Evolutionary conservation across 1,284 basidiomycete genomes (phyloP).

Genomic region (Ceraceosorus guamensis): DNA sequence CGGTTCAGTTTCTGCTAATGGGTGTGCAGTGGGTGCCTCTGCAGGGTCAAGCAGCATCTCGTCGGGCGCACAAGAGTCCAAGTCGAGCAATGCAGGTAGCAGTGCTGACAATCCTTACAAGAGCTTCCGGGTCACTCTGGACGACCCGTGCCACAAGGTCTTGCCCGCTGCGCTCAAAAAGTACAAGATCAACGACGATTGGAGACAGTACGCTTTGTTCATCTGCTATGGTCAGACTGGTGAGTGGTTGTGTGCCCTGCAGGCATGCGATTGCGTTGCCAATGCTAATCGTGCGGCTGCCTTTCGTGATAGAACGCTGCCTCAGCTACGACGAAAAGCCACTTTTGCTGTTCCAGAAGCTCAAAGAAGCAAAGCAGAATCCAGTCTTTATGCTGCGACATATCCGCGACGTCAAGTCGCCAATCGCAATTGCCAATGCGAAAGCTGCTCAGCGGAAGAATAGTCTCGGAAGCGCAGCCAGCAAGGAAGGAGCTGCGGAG

Average conservation of each 20-base stretch:
- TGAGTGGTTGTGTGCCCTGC: background rate
- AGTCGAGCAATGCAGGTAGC: background rate
- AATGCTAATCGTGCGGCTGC: slow-evolving; percentile 40
- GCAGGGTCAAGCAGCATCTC: too few species aligned
- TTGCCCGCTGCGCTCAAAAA: slow-evolving; percentile 95
- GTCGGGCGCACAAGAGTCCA: too few species aligned
- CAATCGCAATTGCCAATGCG: slow-evolving; percentile 53
- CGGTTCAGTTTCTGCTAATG: too few species aligned
- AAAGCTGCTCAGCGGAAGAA: slow-evolving; percentile 30
- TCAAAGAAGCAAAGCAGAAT: slow-evolving; percentile 94
- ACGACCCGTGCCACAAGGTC: slow-evolving; percentile 97
- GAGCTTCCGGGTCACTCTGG: slow-evolving; percentile 58
- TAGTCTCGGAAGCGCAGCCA: too few species aligned
- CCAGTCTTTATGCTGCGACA: slow-evolving; percentile 98
- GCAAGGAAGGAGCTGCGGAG: slow-evolving; percentile 12
- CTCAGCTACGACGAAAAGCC: slow-evolving; percentile 97
- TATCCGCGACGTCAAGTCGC: slow-evolving; percentile 90
- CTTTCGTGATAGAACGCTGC: slow-evolving; percentile 66
- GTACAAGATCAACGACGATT: slow-evolving; percentile 97
- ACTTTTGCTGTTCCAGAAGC: slow-evolving; percentile 85
- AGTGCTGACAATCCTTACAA: slow-evolving; percentile 49
- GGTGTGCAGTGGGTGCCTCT: too few species aligned
- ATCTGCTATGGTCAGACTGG: slow-evolving; percentile 79
- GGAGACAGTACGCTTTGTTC: slow-evolving; percentile 98
- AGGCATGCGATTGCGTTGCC: too few species aligned